Base-by-base conservation (phyloP, 2,329 filamentous ascomycete species). In the Arthrinium puccinioides region DNA sequence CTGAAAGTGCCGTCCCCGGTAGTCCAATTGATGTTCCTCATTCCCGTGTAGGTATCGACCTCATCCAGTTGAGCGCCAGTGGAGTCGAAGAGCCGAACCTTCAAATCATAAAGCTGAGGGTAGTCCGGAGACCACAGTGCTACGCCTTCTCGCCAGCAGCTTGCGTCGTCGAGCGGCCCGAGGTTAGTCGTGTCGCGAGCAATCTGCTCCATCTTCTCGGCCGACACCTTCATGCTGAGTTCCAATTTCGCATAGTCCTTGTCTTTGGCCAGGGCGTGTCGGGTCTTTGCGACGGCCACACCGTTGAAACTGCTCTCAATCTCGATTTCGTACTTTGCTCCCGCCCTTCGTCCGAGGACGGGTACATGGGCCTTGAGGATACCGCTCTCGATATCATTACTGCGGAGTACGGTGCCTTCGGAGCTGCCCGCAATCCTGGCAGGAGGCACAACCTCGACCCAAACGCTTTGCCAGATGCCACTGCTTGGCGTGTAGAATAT, bases 81-180 rank as follows among this genome's bases (percentile, higher is more conserved):
- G 2, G 55, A 46, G 39, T 74, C 64, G 29, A 64, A 67, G 0
- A 84, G 60, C 2, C 67, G 65, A 21, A 84, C 63, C 0, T 55
- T 59, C 5, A 83, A 46, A 44, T 69, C 69, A 51, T 80, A 80
- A 2, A 79, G 65, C 2, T 63, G 63, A 0, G 76, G 76, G 42
- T 74, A 61, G 37, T 78, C 72, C 0, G 73, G 74, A 1, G 74
- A 76, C 76, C 76, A 80, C 4, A 83, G 62, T 2, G 77, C 78
- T n/a, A 82, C 55, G 6, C 68, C 67, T 23, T 76, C 59, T 7
- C 63, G 61, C 76, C 74, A 71, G 44, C 59, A 62, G 38, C 52
- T 52, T 30, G 56, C 39, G 34, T 69, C 54, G 6, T 54, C 54
- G 2, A 61, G 55, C 1, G 62, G 64, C 2, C 56, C 61, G 9